Evolutionary conservation across 345 rosid species (phyloP), one percentile per base, ranked within the genome.

Genomic region (Euphorbia pulcherrima): DNA sequence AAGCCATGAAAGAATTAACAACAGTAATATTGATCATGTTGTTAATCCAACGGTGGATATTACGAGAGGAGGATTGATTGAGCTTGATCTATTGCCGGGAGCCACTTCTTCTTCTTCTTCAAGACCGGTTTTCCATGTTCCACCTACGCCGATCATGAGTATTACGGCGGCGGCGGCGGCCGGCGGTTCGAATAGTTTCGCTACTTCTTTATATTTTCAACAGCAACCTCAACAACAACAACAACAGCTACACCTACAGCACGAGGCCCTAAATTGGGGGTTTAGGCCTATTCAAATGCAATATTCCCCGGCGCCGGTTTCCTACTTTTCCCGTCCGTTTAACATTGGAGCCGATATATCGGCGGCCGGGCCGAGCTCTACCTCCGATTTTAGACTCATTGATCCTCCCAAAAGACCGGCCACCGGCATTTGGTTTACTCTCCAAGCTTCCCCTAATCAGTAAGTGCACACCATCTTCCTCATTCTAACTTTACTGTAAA

Each of bases 371-470:
- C 84, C 93, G 33, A 86, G 88, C 79, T 78, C 62, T 0, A 28
- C 85, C 0, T 33, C 85, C 0, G 88, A 86, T 71, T 77, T 90
- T 62, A 68, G 89, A 80, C 81, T 92, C 69, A 80, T 89, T 65
- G 92, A 88, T 80, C 90, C 97, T 72, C 88, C 97, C 0, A 78
- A 86, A 51, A 79, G 99, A 76, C 86, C 89, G 46, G 82, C 85
- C 84, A 83, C 99, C 11, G 97, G 99, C 71, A 72, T 95, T 79
- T 95, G 99, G 99, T 95, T 95, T 72, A 79, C 87, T 78, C 87
- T 95, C 46, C 90, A 88, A 77, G 97, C 97, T 35, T 92, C 97
- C 40, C 89, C 77, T 76, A 88, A 86, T 70, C 99, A 95, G 99
- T 95, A 86, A 88, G 97, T 86, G 46, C 59, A 65, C 52, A 16